Base-by-base conservation (phyloP, 2,329 filamentous ascomycete genomes). In the Thielaviopsis ethacetica region DNA sequence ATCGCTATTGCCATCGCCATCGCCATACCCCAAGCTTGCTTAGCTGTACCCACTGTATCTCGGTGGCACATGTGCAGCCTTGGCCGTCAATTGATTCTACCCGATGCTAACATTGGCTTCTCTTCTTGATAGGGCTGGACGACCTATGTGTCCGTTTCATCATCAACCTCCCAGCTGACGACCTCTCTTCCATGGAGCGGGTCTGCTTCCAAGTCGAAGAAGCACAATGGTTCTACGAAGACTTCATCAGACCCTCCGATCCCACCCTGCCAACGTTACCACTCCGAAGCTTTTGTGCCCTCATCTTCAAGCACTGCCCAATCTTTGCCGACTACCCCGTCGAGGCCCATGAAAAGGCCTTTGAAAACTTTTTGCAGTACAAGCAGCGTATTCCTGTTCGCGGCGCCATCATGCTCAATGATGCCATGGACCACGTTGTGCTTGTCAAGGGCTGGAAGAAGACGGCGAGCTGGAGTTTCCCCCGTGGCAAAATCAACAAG, bases 181-280 rank as follows among this genome's bases (percentile, higher is more conserved):
- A 98, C 71, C 81, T 97, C 53, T 83, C 84, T 64, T 90, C 88
- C 2, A 87, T 95, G 60, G 88, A 90, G 69, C 86, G 93, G 68
- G 93, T 98, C 72, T 97, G 91, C 73, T 98, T 98, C 71, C 91
- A 97, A 73, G 87, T 98, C 65, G 93, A 98, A 72, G 94, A 98
- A 73, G 93, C 93, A 66, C 94, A 98, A 83, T 98, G 93, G 93
- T 98, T 95, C 73, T 98, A 98, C 81, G 93, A 98, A 76, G 93
- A 98, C 72, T 98, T 98, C 69, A 89, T 98, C 70, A 88, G 93
- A 54, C 91, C 91, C 47, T 77, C 93, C 63, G 87, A 96, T 71
- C 85, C 90, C 57, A 79, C 79, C 47, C 78, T 98, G 12, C 93
- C 93, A 4, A 90, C 86, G 59, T 85, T 97, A 77, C 82, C 84